Percentiles rank a stretch among this genome's conserved stretches.
phyloP scores from a whole-genome alignment of 2,329 filamentous ascomycete species.

The Phoma sp. region DNA sequence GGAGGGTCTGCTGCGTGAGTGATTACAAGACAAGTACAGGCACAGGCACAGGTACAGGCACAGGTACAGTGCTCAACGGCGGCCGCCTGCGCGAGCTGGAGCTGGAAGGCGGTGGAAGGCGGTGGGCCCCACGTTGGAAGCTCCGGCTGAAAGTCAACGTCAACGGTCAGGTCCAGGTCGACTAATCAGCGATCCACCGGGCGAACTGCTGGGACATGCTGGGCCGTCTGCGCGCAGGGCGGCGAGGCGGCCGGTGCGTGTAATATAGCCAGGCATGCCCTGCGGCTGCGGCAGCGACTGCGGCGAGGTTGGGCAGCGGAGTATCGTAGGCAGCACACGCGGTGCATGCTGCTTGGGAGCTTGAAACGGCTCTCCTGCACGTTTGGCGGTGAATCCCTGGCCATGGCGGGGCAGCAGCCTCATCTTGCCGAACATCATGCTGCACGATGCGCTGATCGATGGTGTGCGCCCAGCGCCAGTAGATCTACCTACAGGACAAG shows the following conservation, averaged over 20 bases:
- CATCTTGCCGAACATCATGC: conserved; percentile 2
- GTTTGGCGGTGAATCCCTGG: conserved; percentile 24
- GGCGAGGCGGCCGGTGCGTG: conserved; percentile 19
- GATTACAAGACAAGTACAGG: neutral
- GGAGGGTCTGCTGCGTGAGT: conserved; percentile 22
- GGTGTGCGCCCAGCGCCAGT: neutral
- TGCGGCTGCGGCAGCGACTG: neutral
- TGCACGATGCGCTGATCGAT: neutral
- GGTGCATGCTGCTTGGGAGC: conserved; percentile 24
- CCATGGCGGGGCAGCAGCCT: conserved; percentile 20
- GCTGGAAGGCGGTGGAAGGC: conserved; percentile 41
- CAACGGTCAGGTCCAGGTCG: neutral
- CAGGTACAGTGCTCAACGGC: neutral
- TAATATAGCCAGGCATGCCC: conserved; percentile 24
- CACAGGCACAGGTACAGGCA: neutral
- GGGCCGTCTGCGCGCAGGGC: conserved; percentile 15
- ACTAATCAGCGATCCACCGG: conserved; percentile 27
- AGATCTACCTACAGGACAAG: too few relatives aligned
- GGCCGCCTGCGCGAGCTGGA: conserved; percentile 1
- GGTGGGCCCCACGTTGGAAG: conserved; percentile 21
- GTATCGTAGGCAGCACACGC: conserved; percentile 25
- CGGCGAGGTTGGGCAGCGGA: conserved; percentile 22
- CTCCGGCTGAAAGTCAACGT: conserved; percentile 24
- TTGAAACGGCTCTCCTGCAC: conserved; percentile 20
- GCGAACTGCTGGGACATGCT: conserved; percentile 24